Evolutionary conservation across 2,329 filamentous ascomycete genomes (phyloP).

Genomic region (Botrytis paeoniae): DNA sequence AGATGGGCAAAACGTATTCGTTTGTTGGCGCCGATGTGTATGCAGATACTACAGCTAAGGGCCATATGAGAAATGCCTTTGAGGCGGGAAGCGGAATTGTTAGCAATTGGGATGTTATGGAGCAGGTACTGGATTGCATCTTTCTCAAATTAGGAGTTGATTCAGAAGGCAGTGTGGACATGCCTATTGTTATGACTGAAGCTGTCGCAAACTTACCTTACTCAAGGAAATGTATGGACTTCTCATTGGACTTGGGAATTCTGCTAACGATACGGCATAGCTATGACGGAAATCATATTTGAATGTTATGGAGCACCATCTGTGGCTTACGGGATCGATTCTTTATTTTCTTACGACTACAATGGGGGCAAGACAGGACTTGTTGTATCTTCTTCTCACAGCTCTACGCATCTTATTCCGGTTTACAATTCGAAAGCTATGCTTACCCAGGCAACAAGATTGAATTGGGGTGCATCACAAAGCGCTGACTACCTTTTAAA

Average conservation of each 20-base stretch:
- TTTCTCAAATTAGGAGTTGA: conserved; percentile 93
- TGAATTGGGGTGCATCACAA: conserved; percentile 95
- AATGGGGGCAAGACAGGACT: conserved; percentile 81
- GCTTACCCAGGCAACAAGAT: conserved; percentile 76
- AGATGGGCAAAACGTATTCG: conserved; percentile 84
- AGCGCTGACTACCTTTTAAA: conserved; percentile 88
- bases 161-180: conserved; percentile 70
- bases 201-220: conserved; percentile 89
- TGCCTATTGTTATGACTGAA: conserved; percentile 93
- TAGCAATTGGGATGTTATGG: conserved; percentile 97
- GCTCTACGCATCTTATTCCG: conserved; percentile 91
- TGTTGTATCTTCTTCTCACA: conserved; percentile 88
- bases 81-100: conserved; percentile 88
- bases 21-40: conserved; percentile 94
- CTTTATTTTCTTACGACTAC: conserved; percentile 90
- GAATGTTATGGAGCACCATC: conserved; percentile 92
- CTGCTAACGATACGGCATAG: conserved; percentile 47
- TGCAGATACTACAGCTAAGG: conserved; percentile 86
- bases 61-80: conserved; percentile 87
- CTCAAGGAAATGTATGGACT: conserved; percentile 72
- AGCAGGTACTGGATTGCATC: conserved; percentile 88
- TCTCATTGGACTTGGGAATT: conserved; percentile 8
- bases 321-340: conserved; percentile 91
- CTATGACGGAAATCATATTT: conserved; percentile 96
- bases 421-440: conserved; percentile 84